Conservation (phyloP, 192 early-diverging fungal genomes). For the Cetraspora pellucida region DNA sequence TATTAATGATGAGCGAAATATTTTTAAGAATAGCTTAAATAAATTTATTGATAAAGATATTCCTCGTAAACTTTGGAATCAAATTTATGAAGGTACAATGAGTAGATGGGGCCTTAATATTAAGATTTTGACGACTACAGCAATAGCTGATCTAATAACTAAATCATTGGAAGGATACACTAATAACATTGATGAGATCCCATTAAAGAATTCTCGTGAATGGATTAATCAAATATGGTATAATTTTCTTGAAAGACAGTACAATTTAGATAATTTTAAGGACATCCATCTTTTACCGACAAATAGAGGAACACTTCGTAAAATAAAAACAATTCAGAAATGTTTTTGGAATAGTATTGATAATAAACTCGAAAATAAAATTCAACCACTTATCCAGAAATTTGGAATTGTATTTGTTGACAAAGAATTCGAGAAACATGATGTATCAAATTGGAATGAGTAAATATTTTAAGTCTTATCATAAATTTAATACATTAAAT, state of each 20-base stretch:
- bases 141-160: background rate
- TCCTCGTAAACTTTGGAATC: background rate
- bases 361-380: background rate
- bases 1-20: background rate
- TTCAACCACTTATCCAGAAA: background rate
- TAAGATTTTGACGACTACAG: background rate
- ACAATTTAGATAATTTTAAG: background rate
- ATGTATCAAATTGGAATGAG: background rate
- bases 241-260: background rate
- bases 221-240: constrained; percentile 12
- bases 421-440: background rate
- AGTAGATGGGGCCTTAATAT: background rate
- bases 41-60: constrained; percentile 21
- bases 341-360: background rate
- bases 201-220: background rate
- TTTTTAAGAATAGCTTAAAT: background rate
- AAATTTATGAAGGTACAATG: background rate
- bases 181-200: background rate
- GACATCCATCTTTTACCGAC: constrained; percentile 9
- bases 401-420: constrained; percentile 11
- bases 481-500: background rate
- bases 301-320: background rate
- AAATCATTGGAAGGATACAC: background rate
- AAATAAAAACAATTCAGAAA: background rate
- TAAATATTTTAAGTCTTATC: background rate